These are phyloP conservation scores for Camelina hispida DNA, from an alignment of 345 rosid genomes.

Conservation along the genomic window DNA sequence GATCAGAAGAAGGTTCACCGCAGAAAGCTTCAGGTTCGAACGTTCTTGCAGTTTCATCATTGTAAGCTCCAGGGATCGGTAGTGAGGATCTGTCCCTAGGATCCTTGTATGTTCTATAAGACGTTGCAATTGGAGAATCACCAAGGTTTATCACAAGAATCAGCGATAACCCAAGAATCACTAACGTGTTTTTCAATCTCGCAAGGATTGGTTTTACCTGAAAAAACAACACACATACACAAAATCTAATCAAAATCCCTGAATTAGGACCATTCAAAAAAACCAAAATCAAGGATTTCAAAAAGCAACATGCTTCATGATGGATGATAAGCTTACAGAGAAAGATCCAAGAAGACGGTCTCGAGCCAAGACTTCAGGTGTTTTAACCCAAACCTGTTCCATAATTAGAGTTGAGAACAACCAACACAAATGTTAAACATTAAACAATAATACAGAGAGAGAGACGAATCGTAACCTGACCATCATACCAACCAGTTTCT, in stretches of 20 bases:
- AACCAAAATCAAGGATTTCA: not conserved
- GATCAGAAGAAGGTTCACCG: constrained; percentile 59
- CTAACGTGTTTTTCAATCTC: constrained; percentile 77
- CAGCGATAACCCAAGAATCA: constrained; percentile 67
- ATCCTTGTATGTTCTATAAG: constrained; percentile 42
- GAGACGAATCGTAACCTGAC: constrained; percentile 62
- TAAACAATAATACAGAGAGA: not conserved
- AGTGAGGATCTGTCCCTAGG: constrained; percentile 49
- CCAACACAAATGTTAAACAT: too few relatives aligned
- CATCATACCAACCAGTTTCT: constrained; percentile 99
- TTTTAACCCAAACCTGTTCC: constrained; percentile 91
- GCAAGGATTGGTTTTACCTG: constrained; percentile 89
- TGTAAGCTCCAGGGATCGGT: constrained; percentile 71
- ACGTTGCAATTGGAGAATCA: constrained; percentile 47
- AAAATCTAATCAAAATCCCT: not conserved
- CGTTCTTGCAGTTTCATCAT: constrained; percentile 73
- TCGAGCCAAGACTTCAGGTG: constrained; percentile 85
- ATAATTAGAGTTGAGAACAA: not conserved
- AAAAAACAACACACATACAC: constrained; percentile 16
- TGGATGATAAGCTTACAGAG: constrained; percentile 52
- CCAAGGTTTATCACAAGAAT: constrained; percentile 60
- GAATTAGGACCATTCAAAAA: not conserved
- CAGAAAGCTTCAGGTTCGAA: constrained; percentile 94
- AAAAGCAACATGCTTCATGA: too few relatives aligned
- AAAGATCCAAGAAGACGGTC: constrained; percentile 93